A percentile compares a stretch with the other conserved stretches of the same genome.
Evolutionary conservation across 257 asterid genomes (phyloP).

Genomic region (Phtheirospermum japonicum): DNA sequence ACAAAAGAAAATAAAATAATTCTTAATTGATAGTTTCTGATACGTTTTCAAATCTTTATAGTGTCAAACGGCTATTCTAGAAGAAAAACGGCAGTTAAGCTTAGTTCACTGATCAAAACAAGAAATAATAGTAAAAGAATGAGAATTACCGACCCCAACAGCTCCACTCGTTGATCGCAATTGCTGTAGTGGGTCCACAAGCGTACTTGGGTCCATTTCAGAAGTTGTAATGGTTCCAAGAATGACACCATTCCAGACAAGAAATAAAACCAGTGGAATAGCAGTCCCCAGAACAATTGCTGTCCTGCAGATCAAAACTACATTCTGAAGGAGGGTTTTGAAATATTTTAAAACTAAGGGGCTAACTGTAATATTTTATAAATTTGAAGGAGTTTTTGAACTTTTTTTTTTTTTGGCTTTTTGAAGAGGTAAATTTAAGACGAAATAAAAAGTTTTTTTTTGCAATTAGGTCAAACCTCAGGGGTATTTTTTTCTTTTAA

Average conservation of each 20-base stretch:
- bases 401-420: too few species aligned
- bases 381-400: too few species aligned
- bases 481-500: too few species aligned
- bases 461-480: too few species aligned
- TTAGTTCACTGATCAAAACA: not conserved
- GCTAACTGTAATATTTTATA: too few species aligned
- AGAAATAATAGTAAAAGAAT: conserved; percentile 1
- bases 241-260: conserved; percentile 88
- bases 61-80: too few species aligned
- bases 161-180: conserved; percentile 63
- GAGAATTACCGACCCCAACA: conserved; percentile 63
- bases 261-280: conserved; percentile 80
- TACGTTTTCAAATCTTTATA: too few species aligned
- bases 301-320: conserved; percentile 47
- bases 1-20: not conserved
- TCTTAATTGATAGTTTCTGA: not conserved
- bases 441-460: too few species aligned
- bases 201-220: conserved; percentile 38
- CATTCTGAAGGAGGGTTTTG: not conserved
- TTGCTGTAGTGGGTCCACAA: conserved; percentile 64
- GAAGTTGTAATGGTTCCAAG: conserved; percentile 65
- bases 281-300: conserved; percentile 81
- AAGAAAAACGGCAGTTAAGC: not conserved
- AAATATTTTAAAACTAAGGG: not conserved
- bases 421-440: too few species aligned